Base-by-base conservation (phyloP, 169 alveolate genomes). In the Theileria luwenshuni region DNA sequence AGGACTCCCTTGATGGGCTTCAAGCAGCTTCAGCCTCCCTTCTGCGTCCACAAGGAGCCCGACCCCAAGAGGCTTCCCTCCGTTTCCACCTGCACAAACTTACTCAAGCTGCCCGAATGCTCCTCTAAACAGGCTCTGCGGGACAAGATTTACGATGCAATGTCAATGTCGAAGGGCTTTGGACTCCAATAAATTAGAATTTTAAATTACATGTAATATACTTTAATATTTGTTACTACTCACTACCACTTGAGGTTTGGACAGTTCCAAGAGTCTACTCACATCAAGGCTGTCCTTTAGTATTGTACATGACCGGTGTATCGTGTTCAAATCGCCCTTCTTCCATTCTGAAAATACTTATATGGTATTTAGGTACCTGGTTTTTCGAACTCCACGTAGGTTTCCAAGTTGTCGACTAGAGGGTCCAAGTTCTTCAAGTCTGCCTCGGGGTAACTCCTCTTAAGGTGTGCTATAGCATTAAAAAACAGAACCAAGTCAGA, bases 1-100 rank as follows among this genome's bases (percentile, higher is more conserved):
- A 92, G 99, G 54, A 97, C 97, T 38, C 99, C 99, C 0, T 90
- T 97, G 12, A 73, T 96, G 71, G 99, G 98, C 5, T 97, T 96
- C 77, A 89, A 85, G 68, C 91, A 91, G 62, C 83, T 97, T 19
- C 83, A 95, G 58, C 99, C 99, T 0, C 86, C 93, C 25, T 96
- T 97, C 86, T 92, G 98, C 42, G 94, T 97, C 19, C 95, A 92
- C 47, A 83, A 94, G 13, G 97, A 94, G 13, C 86, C 91, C 17
- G 97, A 94, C 47, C 49, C 73, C 52, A 83, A 83, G 47, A 90
- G 98, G 41, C 83, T 98, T 42, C 99, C 99, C 10, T 95, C 98
- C 47, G 95, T 97, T 1, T 92, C 98, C 41, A 98, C 99, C 52
- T 98, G 99, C 72, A 95, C 95, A 63, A 98, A 98, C 84, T 90